These are phyloP conservation scores for Clavispora asparagi DNA, from an alignment of 805 yeast genomes.

Conservation along the genomic window DNA sequence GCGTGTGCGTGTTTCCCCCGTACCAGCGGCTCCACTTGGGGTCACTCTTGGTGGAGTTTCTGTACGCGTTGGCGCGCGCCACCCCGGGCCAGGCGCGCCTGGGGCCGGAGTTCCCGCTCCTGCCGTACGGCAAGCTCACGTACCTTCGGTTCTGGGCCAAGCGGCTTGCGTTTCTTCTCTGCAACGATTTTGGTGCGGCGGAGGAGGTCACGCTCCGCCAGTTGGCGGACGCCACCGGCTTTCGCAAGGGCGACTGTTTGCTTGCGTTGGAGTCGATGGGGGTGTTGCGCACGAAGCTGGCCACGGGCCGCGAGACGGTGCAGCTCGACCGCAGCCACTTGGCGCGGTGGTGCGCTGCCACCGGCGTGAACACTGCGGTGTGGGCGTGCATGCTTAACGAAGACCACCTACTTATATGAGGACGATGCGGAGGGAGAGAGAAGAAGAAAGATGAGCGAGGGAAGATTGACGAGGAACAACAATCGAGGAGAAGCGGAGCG, in stretches of 20 bases:
- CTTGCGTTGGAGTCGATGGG: constrained; percentile 55
- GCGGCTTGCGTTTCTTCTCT: constrained; percentile 20
- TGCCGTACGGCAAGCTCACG: constrained; percentile 71
- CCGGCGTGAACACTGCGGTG: constrained; percentile 20
- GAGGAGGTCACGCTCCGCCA: constrained; percentile 39
- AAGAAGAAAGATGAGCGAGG: too few relatives aligned
- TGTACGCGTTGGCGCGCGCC: constrained; percentile 61
- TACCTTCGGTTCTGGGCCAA: constrained; percentile 76
- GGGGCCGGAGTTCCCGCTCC: constrained; percentile 90
- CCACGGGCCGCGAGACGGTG: constrained; percentile 5
- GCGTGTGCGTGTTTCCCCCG: constrained; percentile 89
- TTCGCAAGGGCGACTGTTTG: constrained; percentile 57
- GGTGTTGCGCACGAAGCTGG: constrained; percentile 10
- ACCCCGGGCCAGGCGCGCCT: constrained; percentile 57
- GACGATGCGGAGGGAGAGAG: not conserved
- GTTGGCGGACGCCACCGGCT: constrained; percentile 55
- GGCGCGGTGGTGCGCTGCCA: constrained; percentile 24
- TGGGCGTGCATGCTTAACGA: constrained; percentile 25
- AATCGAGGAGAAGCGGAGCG: too few relatives aligned
- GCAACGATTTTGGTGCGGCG: constrained; percentile 5
- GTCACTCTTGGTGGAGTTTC: constrained; percentile 72
- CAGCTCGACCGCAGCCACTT: constrained; percentile 18
- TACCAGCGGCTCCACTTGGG: constrained; percentile 79
- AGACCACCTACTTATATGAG: constrained; percentile 22
- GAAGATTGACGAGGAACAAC: too few relatives aligned